phyloP scores from a whole-genome alignment of 2,329 filamentous ascomycete species.

The Trematosphaeria pertusa region DNA sequence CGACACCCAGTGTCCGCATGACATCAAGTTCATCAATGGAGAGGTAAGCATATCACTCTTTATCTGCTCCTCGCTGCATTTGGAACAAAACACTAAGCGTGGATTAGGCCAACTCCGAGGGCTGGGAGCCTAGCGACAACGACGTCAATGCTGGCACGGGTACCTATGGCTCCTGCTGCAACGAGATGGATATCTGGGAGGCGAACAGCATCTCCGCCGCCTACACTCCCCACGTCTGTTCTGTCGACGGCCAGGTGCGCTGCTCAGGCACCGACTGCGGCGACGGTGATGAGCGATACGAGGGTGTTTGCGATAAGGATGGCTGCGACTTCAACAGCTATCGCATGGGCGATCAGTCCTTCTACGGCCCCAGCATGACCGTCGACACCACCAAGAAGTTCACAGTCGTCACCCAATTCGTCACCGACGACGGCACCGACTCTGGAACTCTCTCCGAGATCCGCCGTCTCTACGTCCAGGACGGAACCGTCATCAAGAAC shows the following conservation, averaged over 20 bases:
- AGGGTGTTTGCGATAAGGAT: slow-evolving; percentile 67
- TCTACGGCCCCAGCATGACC: slow-evolving; percentile 63
- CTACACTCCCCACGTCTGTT: slow-evolving; percentile 68
- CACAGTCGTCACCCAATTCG: slow-evolving; percentile 57
- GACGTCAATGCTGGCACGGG: slow-evolving; percentile 61
- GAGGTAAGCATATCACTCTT: slow-evolving; percentile 38
- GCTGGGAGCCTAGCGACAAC: slow-evolving; percentile 56
- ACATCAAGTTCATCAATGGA: slow-evolving; percentile 58
- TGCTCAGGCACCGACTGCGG: slow-evolving; percentile 55
- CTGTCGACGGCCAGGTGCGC: slow-evolving; percentile 53
- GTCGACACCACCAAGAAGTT: slow-evolving; percentile 45
- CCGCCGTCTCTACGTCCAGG: slow-evolving; percentile 54
- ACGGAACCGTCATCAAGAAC: slow-evolving; percentile 54
- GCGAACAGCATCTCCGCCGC: slow-evolving; percentile 68
- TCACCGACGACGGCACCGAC: slow-evolving; percentile 37
- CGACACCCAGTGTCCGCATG: slow-evolving; percentile 33
- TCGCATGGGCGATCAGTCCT: slow-evolving; percentile 66
- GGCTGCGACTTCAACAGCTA: slow-evolving; percentile 73
- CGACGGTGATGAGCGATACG: slow-evolving; percentile 61
- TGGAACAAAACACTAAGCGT: slow-evolving; percentile 13
- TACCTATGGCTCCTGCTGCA: slow-evolving; percentile 65
- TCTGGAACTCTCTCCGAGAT: slow-evolving; percentile 53
- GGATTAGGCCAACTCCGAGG: slow-evolving; percentile 58
- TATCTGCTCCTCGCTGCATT: not conserved
- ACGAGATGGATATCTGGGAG: slow-evolving; percentile 72